Base-by-base conservation (phyloP, 768 basidiomycete genomes). In the Wakefieldia striispora region DNA sequence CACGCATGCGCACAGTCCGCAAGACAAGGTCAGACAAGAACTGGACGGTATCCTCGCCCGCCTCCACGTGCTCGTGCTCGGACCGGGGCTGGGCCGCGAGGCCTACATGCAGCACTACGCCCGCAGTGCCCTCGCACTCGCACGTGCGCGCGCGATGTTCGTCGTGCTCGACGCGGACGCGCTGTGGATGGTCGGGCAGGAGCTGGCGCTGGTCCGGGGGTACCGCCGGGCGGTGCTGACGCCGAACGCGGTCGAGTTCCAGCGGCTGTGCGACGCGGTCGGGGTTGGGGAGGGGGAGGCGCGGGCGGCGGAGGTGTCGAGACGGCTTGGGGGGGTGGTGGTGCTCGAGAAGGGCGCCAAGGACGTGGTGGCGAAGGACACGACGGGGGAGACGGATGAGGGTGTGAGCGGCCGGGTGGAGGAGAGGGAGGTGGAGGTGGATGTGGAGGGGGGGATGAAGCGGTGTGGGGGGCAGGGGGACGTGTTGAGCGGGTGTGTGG, bases 381-480 rank as follows among this genome's bases (percentile, higher is more conserved):
- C 84, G 12, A 82, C 80, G 45, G 80, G 78, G 9, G 75, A 77
- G 11, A 73, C 70, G 33, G 77, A 76, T 81, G 31, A 23, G 39
- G 63, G 65, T 11, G 70, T 66, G 44, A 82, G 79, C 41, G 66
- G 75, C 7, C 35, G 68, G 10, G 72, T 68, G 0, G 75, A 80
- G 56, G 74, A 77, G 34, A 73, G 75, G 49, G 83, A 87, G 60
- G 78, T 80, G 4, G 75, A 78, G 45, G 82, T 88, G 24, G 83
- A 88, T 54, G 70, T 76, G 0, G 71, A 80, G 46, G 97, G 97
- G 2, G 94, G 95, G 2, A 58, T 91, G 59, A 95, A 95, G 71
- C 75, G 97, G 47, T 95, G 92, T 60, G 95, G 97, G 12, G 97
- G 97, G 1, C 97, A 98, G 66, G 97, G 97, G 0, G 97, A 99